Conservation (phyloP, 495 filamentous ascomycete genomes). For the Lentithecium fluviatile region DNA sequence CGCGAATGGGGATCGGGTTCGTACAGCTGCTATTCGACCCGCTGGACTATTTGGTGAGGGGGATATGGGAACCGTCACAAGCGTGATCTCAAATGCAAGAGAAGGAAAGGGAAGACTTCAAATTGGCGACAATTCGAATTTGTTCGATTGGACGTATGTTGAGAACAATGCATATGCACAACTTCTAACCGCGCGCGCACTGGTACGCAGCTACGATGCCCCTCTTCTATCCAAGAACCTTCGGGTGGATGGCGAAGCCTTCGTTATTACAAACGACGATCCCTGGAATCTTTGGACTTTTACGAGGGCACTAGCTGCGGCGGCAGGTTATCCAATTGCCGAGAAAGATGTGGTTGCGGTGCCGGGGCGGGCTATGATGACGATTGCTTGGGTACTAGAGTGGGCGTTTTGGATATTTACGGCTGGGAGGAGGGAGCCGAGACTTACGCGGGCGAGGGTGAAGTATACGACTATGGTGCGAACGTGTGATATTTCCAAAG, state of each 20-base stretch:
- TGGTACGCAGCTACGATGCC: background rate
- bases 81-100: constrained; percentile 1
- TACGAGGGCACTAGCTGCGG: constrained; percentile 2
- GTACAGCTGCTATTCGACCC: constrained; percentile 7
- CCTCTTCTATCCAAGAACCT: background rate
- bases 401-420: constrained; percentile 4
- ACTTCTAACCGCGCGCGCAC: constrained; percentile 11
- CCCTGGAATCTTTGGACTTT: constrained; percentile 1
- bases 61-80: background rate
- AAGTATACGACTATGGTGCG: background rate
- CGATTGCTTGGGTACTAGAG: background rate
- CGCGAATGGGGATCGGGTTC: constrained; percentile 8
- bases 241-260: constrained; percentile 21
- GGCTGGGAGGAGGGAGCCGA: background rate
- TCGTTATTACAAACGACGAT: constrained; percentile 11
- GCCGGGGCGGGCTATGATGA: background rate
- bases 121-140: constrained; percentile 5
- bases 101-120: constrained; percentile 1
- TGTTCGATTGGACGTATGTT: constrained; percentile 13
- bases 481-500: constrained; percentile 9
- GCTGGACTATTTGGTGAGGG: constrained; percentile 6
- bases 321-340: background rate
- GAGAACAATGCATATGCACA: constrained; percentile 12
- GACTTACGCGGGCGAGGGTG: background rate
- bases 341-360: constrained; percentile 3